Evolutionary conservation across 495 filamentous ascomycete species (phyloP), one percentile per base, ranked within the genome.

Genomic region (Neurospora sp.): DNA sequence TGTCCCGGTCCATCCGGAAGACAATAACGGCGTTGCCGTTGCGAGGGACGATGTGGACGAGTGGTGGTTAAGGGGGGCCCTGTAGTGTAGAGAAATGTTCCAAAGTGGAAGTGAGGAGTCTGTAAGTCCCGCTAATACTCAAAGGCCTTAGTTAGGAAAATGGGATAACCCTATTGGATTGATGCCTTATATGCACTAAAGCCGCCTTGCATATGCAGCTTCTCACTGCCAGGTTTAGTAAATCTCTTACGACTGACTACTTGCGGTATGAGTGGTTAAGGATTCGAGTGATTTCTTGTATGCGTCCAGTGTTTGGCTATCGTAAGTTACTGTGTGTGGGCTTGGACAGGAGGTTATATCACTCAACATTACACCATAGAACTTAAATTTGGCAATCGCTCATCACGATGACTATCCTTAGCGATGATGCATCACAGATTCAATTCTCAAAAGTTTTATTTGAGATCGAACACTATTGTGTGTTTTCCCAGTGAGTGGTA

Each of bases 1-100:
- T 39, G 39, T 65, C 65, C 70, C 80, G 79, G 47, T 72, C 71
- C 80, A 84, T 83, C 39, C 69, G 77, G 69, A 59, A 18, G 14
- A n/a, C 8, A 20, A 70, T 9, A 22, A 16, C 22, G 53, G 53
- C 12, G 1, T 35, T 65, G 27, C 31, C 53, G 53, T 2, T 18
- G 27, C 8, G 53, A 37, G 16, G 18, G 39, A 70, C 53, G 53
- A 65, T 16, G 53, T 16, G 1, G 22, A 12, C 3, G 53, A 65
- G 27, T 65, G 53, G 27, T 37, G 27, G 22, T 35, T 6, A 27
- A 35, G 53, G 47, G 31, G 31, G 31, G 31, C 4, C 31, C 31
- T 35, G 31, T 35, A 35, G 31, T 35, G 31, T 35, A 35, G 31
- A 35, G 35, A 37, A 37, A 37, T 37, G 35, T 37, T 37, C 35